A percentile compares a stretch with the other conserved stretches of the same genome.
Evolutionary conservation across 179 eudicot species (phyloP).

Genomic region (Nepenthes alata): DNA sequence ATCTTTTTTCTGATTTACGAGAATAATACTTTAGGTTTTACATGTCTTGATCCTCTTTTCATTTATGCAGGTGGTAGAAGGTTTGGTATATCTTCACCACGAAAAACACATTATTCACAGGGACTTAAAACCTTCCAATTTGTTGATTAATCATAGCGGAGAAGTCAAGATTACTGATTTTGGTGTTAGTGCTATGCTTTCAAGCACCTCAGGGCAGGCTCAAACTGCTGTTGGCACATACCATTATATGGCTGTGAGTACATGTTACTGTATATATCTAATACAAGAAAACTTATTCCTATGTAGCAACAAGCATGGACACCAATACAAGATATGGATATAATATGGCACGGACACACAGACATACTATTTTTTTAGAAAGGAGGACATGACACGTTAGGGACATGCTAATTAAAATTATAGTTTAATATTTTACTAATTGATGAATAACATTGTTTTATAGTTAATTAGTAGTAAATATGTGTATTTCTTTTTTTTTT

Average conservation of each 20-base stretch:
- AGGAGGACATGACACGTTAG: too few species aligned
- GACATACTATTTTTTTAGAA: too few species aligned
- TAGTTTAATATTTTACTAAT: too few species aligned
- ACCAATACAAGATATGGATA: too few species aligned
- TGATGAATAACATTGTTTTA: too few species aligned
- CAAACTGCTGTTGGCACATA: constrained; percentile 80
- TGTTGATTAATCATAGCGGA: constrained; percentile 90
- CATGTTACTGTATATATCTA: too few species aligned
- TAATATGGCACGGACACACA: too few species aligned
- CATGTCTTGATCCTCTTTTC: not conserved
- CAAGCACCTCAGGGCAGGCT: constrained; percentile 88
- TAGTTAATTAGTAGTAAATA: too few species aligned
- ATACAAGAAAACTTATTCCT: not conserved
- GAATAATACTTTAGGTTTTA: too few species aligned
- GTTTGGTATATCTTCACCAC: constrained; percentile 92
- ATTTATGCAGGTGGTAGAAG: constrained; percentile 65
- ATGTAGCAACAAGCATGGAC: not conserved
- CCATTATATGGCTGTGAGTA: constrained; percentile 92
- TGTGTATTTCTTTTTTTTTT: too few species aligned
- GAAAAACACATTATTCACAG: constrained; percentile 88
- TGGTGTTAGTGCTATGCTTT: constrained; percentile 89
- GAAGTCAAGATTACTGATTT: constrained; percentile 97
- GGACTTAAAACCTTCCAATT: constrained; percentile 90
- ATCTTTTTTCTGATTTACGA: not conserved
- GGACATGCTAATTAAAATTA: too few species aligned